These are phyloP conservation scores for Alternaria ethzedia DNA, from an alignment of 2,329 filamentous ascomycete species.

Conservation along the genomic window DNA sequence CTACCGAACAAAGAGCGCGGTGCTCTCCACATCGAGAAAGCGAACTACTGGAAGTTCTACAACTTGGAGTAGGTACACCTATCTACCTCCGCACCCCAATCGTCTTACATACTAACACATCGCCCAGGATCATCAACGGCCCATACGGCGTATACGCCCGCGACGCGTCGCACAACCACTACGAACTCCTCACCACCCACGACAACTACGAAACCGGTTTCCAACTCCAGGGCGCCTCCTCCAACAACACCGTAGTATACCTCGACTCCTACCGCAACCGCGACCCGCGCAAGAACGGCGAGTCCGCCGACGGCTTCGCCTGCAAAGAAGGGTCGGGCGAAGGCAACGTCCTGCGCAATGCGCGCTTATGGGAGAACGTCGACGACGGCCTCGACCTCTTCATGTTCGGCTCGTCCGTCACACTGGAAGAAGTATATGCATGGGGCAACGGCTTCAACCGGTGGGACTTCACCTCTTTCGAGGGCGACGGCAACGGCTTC, in stretches of 20 bases:
- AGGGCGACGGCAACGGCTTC: conserved; percentile 58
- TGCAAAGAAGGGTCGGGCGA: conserved; percentile 56
- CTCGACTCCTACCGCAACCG: conserved; percentile 33
- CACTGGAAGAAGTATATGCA: conserved; percentile 53
- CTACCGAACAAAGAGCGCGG: conserved; percentile 51
- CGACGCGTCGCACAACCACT: conserved; percentile 47
- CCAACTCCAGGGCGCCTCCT: conserved; percentile 43
- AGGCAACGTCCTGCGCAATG: conserved; percentile 55
- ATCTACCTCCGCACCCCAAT: background rate
- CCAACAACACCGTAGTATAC: conserved; percentile 32
- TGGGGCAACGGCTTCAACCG: conserved; percentile 57
- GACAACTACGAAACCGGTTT: conserved; percentile 52
- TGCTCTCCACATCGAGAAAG: conserved; percentile 57
- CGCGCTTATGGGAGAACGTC: conserved; percentile 59
- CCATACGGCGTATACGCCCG: conserved; percentile 49
- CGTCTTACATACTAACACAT: background rate
- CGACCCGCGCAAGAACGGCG: conserved; percentile 59
- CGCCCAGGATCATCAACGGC: conserved; percentile 39
- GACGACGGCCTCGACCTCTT: conserved; percentile 58
- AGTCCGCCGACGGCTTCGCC: conserved; percentile 59
- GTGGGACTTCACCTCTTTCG: conserved; percentile 54
- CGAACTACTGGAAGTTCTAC: conserved; percentile 57
- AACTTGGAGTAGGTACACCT: conserved; percentile 33
- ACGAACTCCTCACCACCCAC: conserved; percentile 45
- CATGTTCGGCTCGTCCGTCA: conserved; percentile 52